These are phyloP conservation scores for Paramarasmius palmivorus DNA, from an alignment of 1,284 basidiomycete species.

Conservation along the genomic window DNA sequence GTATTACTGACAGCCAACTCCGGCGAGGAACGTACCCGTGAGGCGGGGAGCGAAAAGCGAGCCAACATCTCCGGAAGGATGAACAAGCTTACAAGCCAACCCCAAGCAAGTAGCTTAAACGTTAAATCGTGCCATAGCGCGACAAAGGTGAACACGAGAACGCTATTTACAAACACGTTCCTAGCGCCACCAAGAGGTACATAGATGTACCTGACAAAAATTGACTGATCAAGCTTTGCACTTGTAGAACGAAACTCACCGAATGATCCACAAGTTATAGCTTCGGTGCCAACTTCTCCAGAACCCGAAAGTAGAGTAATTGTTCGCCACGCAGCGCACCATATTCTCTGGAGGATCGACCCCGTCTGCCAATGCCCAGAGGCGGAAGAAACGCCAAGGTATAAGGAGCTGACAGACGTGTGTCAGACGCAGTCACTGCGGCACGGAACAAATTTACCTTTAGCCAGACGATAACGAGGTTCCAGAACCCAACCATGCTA, in stretches of 20 bases:
- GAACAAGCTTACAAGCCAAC: slow-evolving; percentile 93
- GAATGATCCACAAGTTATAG: slow-evolving; percentile 95
- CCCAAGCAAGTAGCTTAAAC: slow-evolving; percentile 90
- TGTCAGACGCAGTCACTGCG: background rate
- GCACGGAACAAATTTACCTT: slow-evolving; percentile 62
- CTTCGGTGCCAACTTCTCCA: slow-evolving; percentile 97
- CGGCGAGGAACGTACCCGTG: slow-evolving; percentile 62
- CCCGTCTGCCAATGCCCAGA: slow-evolving; percentile 91
- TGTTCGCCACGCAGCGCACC: slow-evolving; percentile 98
- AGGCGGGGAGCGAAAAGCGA: slow-evolving; percentile 56
- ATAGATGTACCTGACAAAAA: slow-evolving; percentile 84
- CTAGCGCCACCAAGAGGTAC: slow-evolving; percentile 86
- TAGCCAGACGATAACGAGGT: slow-evolving; percentile 93
- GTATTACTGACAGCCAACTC: too few species aligned
- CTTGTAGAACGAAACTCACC: slow-evolving; percentile 44
- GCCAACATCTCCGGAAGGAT: slow-evolving; percentile 85
- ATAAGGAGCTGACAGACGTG: slow-evolving; percentile 76
- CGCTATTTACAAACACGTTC: slow-evolving; percentile 65
- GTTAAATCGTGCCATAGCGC: slow-evolving; percentile 98
- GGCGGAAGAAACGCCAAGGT: slow-evolving; percentile 96
- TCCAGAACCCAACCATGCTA: slow-evolving; percentile 97
- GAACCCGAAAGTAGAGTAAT: slow-evolving; percentile 92
- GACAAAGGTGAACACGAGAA: slow-evolving; percentile 96
- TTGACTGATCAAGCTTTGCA: background rate
- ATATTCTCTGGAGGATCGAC: slow-evolving; percentile 98